Evolutionary conservation across 108 stramenopile genomes (phyloP), one percentile per base, ranked within the genome.

Genomic region (Skeletonema marinoi): DNA sequence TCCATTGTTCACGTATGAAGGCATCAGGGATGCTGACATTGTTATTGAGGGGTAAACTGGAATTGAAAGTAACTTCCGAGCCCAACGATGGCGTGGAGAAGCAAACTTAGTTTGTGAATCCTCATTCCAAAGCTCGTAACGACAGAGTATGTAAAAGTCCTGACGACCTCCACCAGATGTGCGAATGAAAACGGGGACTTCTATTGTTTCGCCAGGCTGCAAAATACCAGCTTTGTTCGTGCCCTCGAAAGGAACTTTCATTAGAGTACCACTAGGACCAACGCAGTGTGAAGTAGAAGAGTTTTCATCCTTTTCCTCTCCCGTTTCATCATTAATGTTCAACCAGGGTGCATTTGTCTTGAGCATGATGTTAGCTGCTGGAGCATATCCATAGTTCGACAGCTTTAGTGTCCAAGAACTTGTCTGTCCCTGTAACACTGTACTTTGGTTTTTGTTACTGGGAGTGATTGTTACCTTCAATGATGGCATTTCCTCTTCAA

Each of bases 311-410:
- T 44, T 78, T 42, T 41, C 73, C 39, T 69, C 17, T 4, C 36
- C 65, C 63, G 54, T 68, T 41, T 64, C 63, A 32, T 68, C 73
- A n/a, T 50, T 48, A 56, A 92, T 86, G 59, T 88, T 79, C 13
- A 95, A 78, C 94, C 94, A 95, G 35, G 94, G 94, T 9, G 88
- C 65, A 78, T 92, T 93, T 32, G 92, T 93, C 75, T 95, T 95
- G 19, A 95, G 74, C 65, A 76, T 69, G 10, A 92, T 64, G 31
- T 81, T 80, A 6, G 75, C 73, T 8, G 94, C 94, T 14, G 92
- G 86, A 7, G 94, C 94, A 32, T 87, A 89, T 30, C 94, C 94
- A 67, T 90, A 74, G 73, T 95, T 95, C 8, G 87, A 72, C 33
- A 95, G 16, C 59, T 86, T 91, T 31, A 95, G 78, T 38, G 68